phyloP scores from a whole-genome alignment of 345 rosid species.

The Lepidium africanum region DNA sequence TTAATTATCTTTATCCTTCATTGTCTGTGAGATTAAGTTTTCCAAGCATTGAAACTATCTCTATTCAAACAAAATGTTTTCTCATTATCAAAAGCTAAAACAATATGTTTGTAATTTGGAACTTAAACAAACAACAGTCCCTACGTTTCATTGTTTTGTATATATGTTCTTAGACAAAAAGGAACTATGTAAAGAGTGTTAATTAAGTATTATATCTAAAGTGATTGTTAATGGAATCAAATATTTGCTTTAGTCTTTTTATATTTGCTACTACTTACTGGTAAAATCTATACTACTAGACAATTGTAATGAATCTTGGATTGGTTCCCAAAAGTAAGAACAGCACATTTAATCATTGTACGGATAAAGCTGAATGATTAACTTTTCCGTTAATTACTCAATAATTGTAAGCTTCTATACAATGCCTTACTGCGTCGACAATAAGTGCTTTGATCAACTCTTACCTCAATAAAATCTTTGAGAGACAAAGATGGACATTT shows the following conservation, averaged over 20 bases:
- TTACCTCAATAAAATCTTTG: neutral
- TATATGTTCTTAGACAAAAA: neutral
- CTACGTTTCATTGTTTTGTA: conserved; percentile 8
- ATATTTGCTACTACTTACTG: neutral
- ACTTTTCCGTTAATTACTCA: conserved; percentile 23
- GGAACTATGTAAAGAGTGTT: conserved; percentile 11
- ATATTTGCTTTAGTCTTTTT: neutral
- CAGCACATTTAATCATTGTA: conserved; percentile 18
- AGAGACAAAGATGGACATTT: neutral
- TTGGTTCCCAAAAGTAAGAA: conserved; percentile 26
- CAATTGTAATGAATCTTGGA: neutral
- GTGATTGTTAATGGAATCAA: neutral
- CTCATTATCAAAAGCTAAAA: neutral
- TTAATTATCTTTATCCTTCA: neutral
- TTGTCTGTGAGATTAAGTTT: conserved; percentile 10
- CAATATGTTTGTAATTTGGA: neutral
- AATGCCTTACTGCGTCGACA: neutral
- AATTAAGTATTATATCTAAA: neutral
- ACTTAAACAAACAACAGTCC: neutral
- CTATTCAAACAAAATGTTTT: neutral
- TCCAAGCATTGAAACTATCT: conserved; percentile 19
- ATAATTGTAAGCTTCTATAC: neutral
- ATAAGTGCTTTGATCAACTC: neutral
- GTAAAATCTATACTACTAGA: neutral
- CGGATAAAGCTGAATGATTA: neutral